phyloP scores from a whole-genome alignment of 2,329 filamentous ascomycete genomes.

The Aschersonia sp. region DNA sequence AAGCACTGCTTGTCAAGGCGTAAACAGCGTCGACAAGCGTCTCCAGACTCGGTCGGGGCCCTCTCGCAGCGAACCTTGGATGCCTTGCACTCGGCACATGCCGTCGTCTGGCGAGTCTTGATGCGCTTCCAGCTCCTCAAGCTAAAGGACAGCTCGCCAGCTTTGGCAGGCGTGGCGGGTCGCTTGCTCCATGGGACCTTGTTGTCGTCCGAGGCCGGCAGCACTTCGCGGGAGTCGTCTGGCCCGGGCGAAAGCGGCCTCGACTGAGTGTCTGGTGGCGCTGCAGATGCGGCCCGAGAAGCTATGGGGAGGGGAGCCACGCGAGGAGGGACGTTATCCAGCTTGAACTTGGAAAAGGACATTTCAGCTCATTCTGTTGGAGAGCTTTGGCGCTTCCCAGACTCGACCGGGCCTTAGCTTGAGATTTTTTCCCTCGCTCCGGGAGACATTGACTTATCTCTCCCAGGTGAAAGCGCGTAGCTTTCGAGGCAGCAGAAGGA shows the following conservation, averaged over 20 bases:
- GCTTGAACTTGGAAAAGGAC: conserved; percentile 4
- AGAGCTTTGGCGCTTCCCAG: background rate
- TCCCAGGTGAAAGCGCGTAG: background rate
- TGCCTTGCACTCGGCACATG: conserved; percentile 2
- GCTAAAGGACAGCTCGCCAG: background rate
- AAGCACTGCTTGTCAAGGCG: conserved; percentile 3
- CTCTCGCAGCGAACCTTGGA: conserved; percentile 4
- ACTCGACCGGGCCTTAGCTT: background rate
- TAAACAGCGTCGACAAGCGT: conserved; percentile 1
- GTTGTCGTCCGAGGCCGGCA: background rate
- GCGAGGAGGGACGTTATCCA: conserved; percentile 1
- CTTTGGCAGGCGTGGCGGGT: background rate
- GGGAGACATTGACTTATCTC: background rate
- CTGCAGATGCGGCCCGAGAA: background rate
- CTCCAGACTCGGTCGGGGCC: background rate
- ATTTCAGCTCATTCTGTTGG: conserved; percentile 3
- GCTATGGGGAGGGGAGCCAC: background rate
- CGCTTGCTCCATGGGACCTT: conserved; percentile 1
- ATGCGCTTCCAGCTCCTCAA: conserved; percentile 2
- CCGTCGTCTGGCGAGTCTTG: background rate
- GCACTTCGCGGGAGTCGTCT: background rate
- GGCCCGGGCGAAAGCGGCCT: too few species aligned
- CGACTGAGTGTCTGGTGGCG: background rate
- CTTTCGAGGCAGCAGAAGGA: background rate
- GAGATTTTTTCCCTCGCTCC: background rate